Base-by-base conservation (phyloP, 805 yeast genomes). In the Hanseniaspora taiwanica region DNA sequence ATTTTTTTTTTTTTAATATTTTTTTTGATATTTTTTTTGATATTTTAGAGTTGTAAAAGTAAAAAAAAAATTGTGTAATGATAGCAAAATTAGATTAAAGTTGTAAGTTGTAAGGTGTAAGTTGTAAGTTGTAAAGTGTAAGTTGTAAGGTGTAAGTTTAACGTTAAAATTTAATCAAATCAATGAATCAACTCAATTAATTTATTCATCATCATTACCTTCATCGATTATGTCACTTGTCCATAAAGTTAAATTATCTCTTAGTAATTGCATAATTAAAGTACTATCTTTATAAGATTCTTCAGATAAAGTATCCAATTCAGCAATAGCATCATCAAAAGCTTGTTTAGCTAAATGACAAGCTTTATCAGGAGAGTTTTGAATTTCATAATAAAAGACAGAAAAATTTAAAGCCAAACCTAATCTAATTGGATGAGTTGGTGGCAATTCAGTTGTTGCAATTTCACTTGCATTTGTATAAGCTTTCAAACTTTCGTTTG, bases 311-410 rank as follows among this genome's bases (percentile, higher is more conserved):
- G 96, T 84, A 69, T 89, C 98, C 63, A 89, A 77, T 70, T 91
- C 97, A 49, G 98, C 96, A 62, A 89, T 93, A 49, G 98, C 98
- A 61, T 89, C 97, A 66, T 89, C 98, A 55, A 91, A 89, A 31
- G 98, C 97, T 70, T 89, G 96, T 68, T 89, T 91, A 58, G 98
- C 98, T 64, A 89, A 77, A 64, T 87, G 94, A 66, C 98, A 89
- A 54, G 98, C 98, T 66, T 94, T 84, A 64, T 89, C 96, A 56
- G 98, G 97, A 44, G 96, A 83, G 68, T 89, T 87, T 67, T 87
- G 81, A 60, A 91, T 93, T 72, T 89, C 98, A 63, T 89, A 89
- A 76, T 89, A 91, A 71, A 89, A 89, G 46, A 89, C 98, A 42
- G 96, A 85, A 72, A 91, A 89, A 70, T 89, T 89, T 65, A 89